phyloP scores from a whole-genome alignment of 495 filamentous ascomycete species.

The Rusavskia elegans region DNA sequence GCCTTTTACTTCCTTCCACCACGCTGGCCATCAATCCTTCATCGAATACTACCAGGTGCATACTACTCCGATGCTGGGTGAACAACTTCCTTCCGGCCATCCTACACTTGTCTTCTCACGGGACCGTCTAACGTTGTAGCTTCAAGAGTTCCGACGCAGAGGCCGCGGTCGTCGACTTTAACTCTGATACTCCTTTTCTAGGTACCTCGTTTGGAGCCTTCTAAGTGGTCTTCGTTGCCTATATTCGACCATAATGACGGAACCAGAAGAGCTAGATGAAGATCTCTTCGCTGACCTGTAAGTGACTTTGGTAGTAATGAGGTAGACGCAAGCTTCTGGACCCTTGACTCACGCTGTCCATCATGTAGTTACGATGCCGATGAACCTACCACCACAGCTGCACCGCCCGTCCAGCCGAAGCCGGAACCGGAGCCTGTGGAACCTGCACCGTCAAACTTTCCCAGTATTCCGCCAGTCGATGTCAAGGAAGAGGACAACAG shows the following conservation, averaged over 20 bases:
- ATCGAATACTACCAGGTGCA: too few relatives aligned
- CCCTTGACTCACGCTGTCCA: background rate
- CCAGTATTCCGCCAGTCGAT: background rate
- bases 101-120: too few relatives aligned
- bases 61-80: too few relatives aligned
- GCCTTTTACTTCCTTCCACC: too few relatives aligned
- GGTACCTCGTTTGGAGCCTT: background rate
- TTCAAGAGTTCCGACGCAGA: too few relatives aligned
- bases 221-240: background rate
- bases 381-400: constrained; percentile 18
- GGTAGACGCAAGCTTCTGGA: too few relatives aligned
- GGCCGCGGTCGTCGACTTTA: too few relatives aligned
- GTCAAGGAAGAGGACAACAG: background rate
- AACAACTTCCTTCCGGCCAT: too few relatives aligned
- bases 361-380: constrained; percentile 1
- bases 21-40: too few relatives aligned
- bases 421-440: background rate
- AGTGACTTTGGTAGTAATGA: constrained; percentile 18
- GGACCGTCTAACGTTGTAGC: too few relatives aligned
- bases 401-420: background rate
- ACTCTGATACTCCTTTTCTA: too few relatives aligned
- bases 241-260: constrained; percentile 43
- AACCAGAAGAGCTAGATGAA: constrained; percentile 82
- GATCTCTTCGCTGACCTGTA: constrained; percentile 98
- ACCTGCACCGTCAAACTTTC: background rate